Base-by-base conservation (phyloP, 208 protist species). In the Zelonia costaricensis region DNA sequence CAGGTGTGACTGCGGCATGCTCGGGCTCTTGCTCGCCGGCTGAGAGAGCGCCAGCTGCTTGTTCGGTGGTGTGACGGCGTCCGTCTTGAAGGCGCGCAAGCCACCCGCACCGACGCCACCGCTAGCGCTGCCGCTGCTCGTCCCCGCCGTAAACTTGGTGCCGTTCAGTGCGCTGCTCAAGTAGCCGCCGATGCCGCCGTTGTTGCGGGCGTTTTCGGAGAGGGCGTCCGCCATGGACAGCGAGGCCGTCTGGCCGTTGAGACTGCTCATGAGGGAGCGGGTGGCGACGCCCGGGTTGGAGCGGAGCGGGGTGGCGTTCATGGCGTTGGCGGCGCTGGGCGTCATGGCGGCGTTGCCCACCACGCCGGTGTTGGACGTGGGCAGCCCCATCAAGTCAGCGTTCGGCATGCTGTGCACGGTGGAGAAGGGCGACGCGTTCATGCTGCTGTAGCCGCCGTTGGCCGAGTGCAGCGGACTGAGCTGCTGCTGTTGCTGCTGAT, bases 271-370 rank as follows among this genome's bases (percentile, higher is more conserved):
- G 2, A 69, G 38, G 2, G 56, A 62, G 18, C 59, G 52, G 0
- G 53, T 28, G 0, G 67, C 67, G 10, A 44, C 52, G 39, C 60
- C 47, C 20, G 43, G 18, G 23, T 46, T 65, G 15, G 61, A 18
- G 9, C 69, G 69, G 12, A 76, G 47, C 3, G 69, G 69, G 0
- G 69, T 76, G 12, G 69, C 60, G 36, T 69, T 76, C 22, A 76
- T 61, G 8, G 49, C 52, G 3, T n/a, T 47, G 10, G 31, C 22
- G 12, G 40, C 51, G 12, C 27, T 33, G 0, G 15, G 39, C 1
- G 54, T 40, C 18, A 42, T 47, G 1, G 27, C 20, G 18, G 23
- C n/a, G 44, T 49, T 9, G 28, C 65, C 27, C 22, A 72, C 33
- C 22, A 60, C 36, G 30, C 46, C 46, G 8, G 30, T 46, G 0